Base-by-base conservation (phyloP, 139 green algal genomes). In the Haematococcus lacustris region DNA sequence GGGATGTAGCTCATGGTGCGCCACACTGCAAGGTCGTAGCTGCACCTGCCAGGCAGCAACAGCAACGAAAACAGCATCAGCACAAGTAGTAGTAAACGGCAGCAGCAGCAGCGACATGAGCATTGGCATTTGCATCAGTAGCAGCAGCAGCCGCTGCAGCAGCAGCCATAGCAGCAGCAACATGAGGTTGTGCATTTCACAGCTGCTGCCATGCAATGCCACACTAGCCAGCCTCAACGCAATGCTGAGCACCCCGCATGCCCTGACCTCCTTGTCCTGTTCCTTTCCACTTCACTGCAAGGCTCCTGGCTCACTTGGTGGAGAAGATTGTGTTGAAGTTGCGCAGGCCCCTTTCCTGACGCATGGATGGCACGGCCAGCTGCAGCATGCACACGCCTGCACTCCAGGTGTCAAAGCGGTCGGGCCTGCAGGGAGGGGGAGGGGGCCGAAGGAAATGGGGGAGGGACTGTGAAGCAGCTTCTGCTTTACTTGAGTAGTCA, bases 401-500 rank as follows among this genome's bases (percentile, higher is more conserved):
- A 34, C 84, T 91, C 84, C 89, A 97, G 41, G 80, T 89, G 85
- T 97, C 93, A 73, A 97, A 97, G 66, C 89, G 83, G 85, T 97
- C 93, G 7, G 93, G 93, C 65, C n/a, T n/a, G n/a, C n/a, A n/a
- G n/a, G n/a, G n/a, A n/a, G n/a, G n/a, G n/a, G n/a, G n/a, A n/a
- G n/a, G n/a, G n/a, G n/a, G n/a, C n/a, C n/a, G n/a, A n/a, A n/a
- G n/a, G n/a, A n/a, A n/a, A n/a, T n/a, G n/a, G n/a, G n/a, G n/a
- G n/a, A n/a, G n/a, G n/a, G n/a, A n/a, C n/a, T n/a, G n/a, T n/a
- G n/a, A n/a, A n/a, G n/a, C n/a, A n/a, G n/a, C n/a, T n/a, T n/a
- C n/a, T n/a, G n/a, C n/a, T n/a, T n/a, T n/a, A n/a, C n/a, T n/a
- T n/a, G n/a, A n/a, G n/a, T n/a, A n/a, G n/a, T n/a, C n/a, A n/a